A percentile compares a stretch with the other conserved stretches of the same genome.
Evolutionary conservation across 306 rosid genomes (phyloP).

Genomic region (Cajanus cajan): DNA sequence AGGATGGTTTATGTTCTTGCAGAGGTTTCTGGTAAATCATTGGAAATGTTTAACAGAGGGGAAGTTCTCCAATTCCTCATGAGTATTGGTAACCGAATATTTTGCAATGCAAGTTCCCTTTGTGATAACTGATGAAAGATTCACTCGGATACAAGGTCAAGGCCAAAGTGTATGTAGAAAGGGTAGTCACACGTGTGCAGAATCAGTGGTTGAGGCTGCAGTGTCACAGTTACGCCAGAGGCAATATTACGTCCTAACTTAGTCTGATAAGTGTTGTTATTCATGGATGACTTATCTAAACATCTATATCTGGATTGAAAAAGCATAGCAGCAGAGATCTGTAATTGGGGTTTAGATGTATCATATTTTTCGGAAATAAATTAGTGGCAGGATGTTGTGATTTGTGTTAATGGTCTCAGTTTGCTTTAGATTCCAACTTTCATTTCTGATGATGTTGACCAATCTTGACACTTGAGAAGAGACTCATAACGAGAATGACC

Average conservation of each 20-base stretch:
- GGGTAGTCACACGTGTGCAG: neutral
- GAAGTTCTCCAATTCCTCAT: neutral
- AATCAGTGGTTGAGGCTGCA: neutral
- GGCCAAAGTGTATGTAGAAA: neutral
- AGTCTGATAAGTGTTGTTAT: neutral
- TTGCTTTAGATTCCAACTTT: conserved; percentile 20
- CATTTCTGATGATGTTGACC: neutral
- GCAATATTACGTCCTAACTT: neutral
- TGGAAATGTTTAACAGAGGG: neutral
- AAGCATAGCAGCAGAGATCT: neutral
- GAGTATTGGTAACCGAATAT: neutral
- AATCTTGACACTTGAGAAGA: neutral
- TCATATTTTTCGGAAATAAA: neutral
- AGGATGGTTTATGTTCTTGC: conserved; percentile 39
- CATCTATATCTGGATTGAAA: neutral
- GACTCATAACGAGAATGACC: neutral
- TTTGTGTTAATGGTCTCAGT: neutral
- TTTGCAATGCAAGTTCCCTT: neutral
- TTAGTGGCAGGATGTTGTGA: neutral
- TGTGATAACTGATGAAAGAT: neutral
- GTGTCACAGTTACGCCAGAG: neutral
- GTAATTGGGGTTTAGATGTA: neutral
- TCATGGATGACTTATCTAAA: neutral
- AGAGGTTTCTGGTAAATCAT: conserved; percentile 39
- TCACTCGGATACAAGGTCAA: conserved; percentile 4